Percentiles rank a stretch among this genome's conserved stretches.
Evolutionary conservation across 352 stramenopile genomes (phyloP).

Genomic region (Phytophthora citrophthora): DNA sequence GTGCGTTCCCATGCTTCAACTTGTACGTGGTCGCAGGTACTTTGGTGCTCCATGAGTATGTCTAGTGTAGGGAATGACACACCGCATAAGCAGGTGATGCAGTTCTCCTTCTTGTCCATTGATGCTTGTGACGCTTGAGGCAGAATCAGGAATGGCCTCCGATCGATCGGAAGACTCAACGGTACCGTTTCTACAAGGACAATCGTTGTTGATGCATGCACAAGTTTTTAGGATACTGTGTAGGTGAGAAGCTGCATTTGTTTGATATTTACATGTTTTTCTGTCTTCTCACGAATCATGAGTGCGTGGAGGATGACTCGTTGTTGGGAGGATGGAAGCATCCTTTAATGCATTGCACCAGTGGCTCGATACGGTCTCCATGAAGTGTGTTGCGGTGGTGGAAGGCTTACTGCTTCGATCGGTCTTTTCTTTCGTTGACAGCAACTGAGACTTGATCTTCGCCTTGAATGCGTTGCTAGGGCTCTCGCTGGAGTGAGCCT

Average conservation of each 20-base stretch:
- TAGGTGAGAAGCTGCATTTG: no score
- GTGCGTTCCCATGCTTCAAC: conserved; percentile 24
- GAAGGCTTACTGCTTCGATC: not conserved
- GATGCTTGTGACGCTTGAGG: conserved; percentile 6
- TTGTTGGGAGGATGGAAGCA: not conserved
- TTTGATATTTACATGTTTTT: not conserved
- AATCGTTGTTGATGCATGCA: not conserved
- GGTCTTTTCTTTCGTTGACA: not conserved
- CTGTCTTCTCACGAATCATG: not conserved
- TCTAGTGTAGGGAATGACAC: conserved; percentile 9
- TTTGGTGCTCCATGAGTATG: conserved; percentile 14
- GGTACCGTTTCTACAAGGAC: conserved; percentile 21
- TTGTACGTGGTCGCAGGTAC: conserved; percentile 21
- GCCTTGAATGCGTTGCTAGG: conserved; percentile 1
- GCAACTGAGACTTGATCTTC: conserved; percentile 3
- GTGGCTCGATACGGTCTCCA: not conserved
- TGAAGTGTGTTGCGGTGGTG: not conserved
- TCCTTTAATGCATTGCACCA: conserved; percentile 16
- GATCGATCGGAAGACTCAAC: not conserved
- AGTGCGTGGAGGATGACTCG: not conserved
- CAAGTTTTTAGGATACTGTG: no score
- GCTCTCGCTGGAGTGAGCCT: not conserved
- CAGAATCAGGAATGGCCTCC: conserved; percentile 22
- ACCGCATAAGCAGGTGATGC: conserved; percentile 15
- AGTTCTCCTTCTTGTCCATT: conserved; percentile 13